Percentiles rank a stretch among this genome's conserved stretches.
phyloP scores from a whole-genome alignment of 2,329 filamentous ascomycete species.

The Sarocladiaceae sp. region DNA sequence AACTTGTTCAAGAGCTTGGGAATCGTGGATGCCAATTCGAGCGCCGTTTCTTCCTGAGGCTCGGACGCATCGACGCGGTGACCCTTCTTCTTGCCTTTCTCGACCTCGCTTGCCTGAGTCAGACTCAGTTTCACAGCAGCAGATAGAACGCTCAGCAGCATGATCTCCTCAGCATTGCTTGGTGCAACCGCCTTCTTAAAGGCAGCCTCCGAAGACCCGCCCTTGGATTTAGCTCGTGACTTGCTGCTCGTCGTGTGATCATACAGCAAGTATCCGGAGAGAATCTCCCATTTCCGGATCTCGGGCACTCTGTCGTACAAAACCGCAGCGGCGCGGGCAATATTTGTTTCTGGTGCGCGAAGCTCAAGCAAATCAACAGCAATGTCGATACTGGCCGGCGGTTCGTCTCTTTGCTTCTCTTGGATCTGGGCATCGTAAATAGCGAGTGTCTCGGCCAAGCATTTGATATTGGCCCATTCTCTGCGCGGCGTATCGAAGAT shows the following conservation, averaged over 20 bases:
- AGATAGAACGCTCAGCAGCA: slow-evolving; percentile 83
- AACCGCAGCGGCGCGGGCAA: slow-evolving; percentile 79
- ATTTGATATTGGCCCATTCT: slow-evolving; percentile 91
- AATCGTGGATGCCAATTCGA: slow-evolving; percentile 73
- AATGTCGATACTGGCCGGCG: slow-evolving; percentile 42
- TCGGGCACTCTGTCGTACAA: slow-evolving; percentile 80
- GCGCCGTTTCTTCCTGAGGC: slow-evolving; percentile 72
- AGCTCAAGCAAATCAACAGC: slow-evolving; percentile 56
- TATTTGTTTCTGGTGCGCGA: slow-evolving; percentile 69
- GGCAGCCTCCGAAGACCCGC: slow-evolving; percentile 50
- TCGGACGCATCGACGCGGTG: slow-evolving; percentile 63
- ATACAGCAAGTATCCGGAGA: slow-evolving; percentile 87
- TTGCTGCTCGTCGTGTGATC: slow-evolving; percentile 72
- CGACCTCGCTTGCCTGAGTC: slow-evolving; percentile 60
- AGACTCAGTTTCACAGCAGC: slow-evolving; percentile 75
- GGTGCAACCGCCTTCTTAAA: slow-evolving; percentile 73
- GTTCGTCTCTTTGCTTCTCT: slow-evolving; percentile 46
- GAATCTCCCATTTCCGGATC: slow-evolving; percentile 78
- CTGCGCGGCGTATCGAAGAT: slow-evolving; percentile 72
- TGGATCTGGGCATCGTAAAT: slow-evolving; percentile 72
- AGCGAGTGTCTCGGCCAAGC: slow-evolving; percentile 76
- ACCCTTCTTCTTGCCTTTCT: slow-evolving; percentile 52
- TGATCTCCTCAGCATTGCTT: slow-evolving; percentile 71
- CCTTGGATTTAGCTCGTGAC: slow-evolving; percentile 46
- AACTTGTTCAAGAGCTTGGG: slow-evolving; percentile 89